Evolutionary conservation across 495 filamentous ascomycete species (phyloP), one percentile per base, ranked within the genome.

Genomic region (Xylaria acuta): DNA sequence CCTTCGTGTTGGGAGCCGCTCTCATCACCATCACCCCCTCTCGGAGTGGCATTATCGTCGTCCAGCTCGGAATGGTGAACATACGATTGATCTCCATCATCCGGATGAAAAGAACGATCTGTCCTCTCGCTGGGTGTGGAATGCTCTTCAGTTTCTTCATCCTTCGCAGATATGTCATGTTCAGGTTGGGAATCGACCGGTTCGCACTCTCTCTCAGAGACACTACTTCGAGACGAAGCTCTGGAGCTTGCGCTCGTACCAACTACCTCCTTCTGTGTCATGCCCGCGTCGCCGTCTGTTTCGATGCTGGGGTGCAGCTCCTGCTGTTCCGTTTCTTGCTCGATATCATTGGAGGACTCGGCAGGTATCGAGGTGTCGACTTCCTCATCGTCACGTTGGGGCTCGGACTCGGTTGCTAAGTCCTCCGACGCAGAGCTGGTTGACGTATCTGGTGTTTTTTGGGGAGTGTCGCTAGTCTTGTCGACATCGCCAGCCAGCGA

Each of bases 1-100:
- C 82, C 85, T 62, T 86, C 80, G 49, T 85, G 85, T 1, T 84
- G 83, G 63, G 79, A 82, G 75, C 80, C 83, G 62, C 79, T 80
- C 63, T 78, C 80, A 12, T 78, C 80, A 16, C 78, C 80, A 16
- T 82, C 79, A 67, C 76, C 76, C 0, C 72, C 73, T 58, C 20
- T 62, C 64, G 16, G 73, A 76, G 36, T 69, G 70, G 34, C 70
- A 71, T n/a, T 75, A 64, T 60, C 32, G 59, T 41, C 34, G 63
- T 30, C 69, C 1, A 32, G n/a, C n/a, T 71, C 45, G 7, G 47
- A 54, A 36, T 20, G 47, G 32, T 60, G 22, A 34, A 69, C 66
- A 25, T 70, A 67, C 47, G 71, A 32, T 62, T 41, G 43, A 38
- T 47, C 70, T 38, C 59, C 43, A n/a, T 73, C 68, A 34, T 75